Conservation (phyloP, 805 yeast genomes). For the Hanseniaspora hatyaiensis region DNA sequence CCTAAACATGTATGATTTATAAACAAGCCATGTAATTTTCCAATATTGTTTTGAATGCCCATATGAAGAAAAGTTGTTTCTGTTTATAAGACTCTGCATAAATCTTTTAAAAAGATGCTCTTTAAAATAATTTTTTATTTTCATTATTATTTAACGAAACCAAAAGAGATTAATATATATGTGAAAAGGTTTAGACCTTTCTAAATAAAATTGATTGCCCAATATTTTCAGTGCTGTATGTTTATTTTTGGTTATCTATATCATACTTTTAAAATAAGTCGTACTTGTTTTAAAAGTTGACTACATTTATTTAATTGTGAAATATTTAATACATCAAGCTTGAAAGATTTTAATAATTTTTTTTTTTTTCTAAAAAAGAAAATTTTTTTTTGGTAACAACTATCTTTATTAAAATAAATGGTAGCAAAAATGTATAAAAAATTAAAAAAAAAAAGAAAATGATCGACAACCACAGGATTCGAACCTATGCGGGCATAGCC, state of each 20-base stretch:
- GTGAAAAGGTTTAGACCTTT: background rate
- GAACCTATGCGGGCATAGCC: constrained; percentile 96
- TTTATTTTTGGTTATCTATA: too few species aligned
- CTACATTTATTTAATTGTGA: too few species aligned
- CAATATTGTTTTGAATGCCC: constrained; percentile 3
- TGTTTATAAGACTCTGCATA: constrained; percentile 1
- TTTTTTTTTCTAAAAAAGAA: too few species aligned
- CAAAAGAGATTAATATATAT: background rate
- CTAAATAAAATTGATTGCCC: too few species aligned
- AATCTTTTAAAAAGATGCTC: constrained; percentile 1
- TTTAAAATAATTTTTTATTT: background rate
- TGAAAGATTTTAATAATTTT: too few species aligned
- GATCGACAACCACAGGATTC: constrained; percentile 97
- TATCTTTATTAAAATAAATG: background rate
- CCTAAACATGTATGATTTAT: constrained; percentile 12
- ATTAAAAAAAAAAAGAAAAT: constrained; percentile 34
- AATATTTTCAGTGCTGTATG: too few species aligned
- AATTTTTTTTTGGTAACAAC: background rate
- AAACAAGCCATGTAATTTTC: constrained; percentile 12
- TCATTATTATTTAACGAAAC: background rate
- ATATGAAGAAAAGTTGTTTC: background rate
- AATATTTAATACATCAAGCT: too few species aligned
- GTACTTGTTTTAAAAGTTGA: too few species aligned
- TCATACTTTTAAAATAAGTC: too few species aligned
- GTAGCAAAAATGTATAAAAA: background rate